Conservation (phyloP, 345 rosid species). For the Eucalyptus melliodora region DNA sequence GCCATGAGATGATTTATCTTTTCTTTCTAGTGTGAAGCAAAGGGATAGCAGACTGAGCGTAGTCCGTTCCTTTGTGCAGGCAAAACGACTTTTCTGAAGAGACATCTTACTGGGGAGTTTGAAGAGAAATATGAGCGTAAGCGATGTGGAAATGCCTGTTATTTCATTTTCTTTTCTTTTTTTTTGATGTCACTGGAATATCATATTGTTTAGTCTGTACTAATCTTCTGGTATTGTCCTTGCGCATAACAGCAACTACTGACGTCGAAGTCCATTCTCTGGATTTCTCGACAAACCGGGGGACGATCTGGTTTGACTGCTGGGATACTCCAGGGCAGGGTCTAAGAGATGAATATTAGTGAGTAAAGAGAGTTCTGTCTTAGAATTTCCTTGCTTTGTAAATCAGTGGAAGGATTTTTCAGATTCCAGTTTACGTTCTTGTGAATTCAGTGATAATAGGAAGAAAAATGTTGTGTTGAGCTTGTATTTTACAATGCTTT, state of each 20-base stretch:
- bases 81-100: slow-evolving; percentile 82
- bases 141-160: not conserved
- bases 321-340: slow-evolving; percentile 22
- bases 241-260: slow-evolving; percentile 45
- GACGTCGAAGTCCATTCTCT: slow-evolving; percentile 76
- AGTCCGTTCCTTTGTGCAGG: slow-evolving; percentile 21
- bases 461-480: not conserved
- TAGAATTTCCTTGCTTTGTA: not conserved
- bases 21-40: not conserved
- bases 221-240: not conserved
- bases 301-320: slow-evolving; percentile 53
- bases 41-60: not conserved
- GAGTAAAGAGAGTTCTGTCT: not conserved
- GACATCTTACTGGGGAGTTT: slow-evolving; percentile 72
- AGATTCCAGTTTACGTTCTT: not conserved
- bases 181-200: not conserved
- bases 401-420: not conserved
- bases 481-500: not conserved
- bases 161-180: no score
- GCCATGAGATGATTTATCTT: not conserved
- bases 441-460: not conserved
- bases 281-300: slow-evolving; percentile 74
- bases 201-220: not conserved
- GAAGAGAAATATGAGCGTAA: slow-evolving; percentile 90
- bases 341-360: no score